Percentiles rank a stretch among this genome's conserved stretches.
Evolutionary conservation across 495 filamentous ascomycete genomes (phyloP).

Genomic region (Bacidia gigantensis): DNA sequence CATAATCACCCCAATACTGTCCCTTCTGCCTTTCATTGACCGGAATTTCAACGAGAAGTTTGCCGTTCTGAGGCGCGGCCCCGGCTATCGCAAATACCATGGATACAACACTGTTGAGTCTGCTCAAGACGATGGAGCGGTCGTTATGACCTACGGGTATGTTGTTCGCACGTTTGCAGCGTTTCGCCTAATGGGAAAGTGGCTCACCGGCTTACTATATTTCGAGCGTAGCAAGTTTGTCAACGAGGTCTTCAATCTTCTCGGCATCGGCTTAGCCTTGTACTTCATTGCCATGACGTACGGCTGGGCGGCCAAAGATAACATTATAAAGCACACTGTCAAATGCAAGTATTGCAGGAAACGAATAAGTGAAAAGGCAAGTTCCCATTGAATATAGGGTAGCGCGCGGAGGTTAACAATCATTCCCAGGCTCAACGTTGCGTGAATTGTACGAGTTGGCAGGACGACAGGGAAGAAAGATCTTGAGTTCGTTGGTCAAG

Average conservation of each 20-base stretch:
- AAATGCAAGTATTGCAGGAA: constrained; percentile 63
- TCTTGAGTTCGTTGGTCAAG: no score
- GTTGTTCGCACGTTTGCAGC: background rate
- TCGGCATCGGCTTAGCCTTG: constrained; percentile 50
- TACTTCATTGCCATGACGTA: constrained; percentile 56
- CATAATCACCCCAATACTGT: constrained; percentile 53
- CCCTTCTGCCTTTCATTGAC: constrained; percentile 52
- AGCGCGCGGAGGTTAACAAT: background rate
- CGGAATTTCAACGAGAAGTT: constrained; percentile 68
- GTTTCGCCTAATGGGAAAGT: background rate
- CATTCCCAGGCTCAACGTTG: constrained; percentile 43
- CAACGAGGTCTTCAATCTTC: constrained; percentile 51
- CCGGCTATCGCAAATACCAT: constrained; percentile 26
- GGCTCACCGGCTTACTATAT: background rate
- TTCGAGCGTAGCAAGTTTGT: constrained; percentile 45
- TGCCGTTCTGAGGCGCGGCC: constrained; percentile 45
- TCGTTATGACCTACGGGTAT: constrained; percentile 60
- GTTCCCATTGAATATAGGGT: constrained; percentile 3
- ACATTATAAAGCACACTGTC: constrained; percentile 56
- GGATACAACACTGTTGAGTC: constrained; percentile 58
- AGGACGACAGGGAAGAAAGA: constrained; percentile 56
- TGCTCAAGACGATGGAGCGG: constrained; percentile 55
- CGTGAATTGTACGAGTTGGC: constrained; percentile 63
- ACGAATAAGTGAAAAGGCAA: constrained; percentile 49
- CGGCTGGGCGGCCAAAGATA: constrained; percentile 43